These are phyloP conservation scores for Pulveroboletus ravenelii DNA, from an alignment of 768 basidiomycete species.

Conservation along the genomic window DNA sequence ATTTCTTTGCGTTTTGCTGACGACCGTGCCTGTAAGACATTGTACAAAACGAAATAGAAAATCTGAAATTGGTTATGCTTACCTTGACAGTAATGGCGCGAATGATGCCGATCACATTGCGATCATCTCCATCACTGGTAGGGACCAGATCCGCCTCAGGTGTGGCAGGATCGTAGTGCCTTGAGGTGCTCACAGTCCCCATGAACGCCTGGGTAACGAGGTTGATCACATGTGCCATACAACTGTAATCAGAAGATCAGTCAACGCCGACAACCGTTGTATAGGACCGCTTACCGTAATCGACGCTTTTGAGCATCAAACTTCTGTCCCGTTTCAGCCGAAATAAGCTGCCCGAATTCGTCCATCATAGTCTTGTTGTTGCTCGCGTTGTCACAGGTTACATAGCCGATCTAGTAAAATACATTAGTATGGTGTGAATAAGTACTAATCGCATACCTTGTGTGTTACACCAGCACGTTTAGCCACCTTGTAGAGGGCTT, in stretches of 20 bases:
- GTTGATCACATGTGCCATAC: neutral
- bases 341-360: neutral
- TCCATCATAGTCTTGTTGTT: neutral
- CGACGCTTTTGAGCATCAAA: neutral
- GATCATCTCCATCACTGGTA: neutral
- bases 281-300: neutral
- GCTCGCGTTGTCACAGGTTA: neutral
- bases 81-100: neutral
- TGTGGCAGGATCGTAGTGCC: neutral
- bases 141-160: neutral
- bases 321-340: neutral
- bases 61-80: neutral
- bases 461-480: too few species aligned
- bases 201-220: neutral
- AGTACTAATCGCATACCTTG: too few species aligned
- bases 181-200: neutral
- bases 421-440: too few species aligned
- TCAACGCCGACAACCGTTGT: neutral
- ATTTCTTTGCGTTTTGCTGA: neutral
- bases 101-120: neutral
- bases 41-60: neutral
- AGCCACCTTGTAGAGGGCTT: too few species aligned
- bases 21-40: neutral
- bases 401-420: neutral
- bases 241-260: neutral